Base-by-base conservation (phyloP, 2,329 filamentous ascomycete genomes). In the Sarocladium kiliense region DNA sequence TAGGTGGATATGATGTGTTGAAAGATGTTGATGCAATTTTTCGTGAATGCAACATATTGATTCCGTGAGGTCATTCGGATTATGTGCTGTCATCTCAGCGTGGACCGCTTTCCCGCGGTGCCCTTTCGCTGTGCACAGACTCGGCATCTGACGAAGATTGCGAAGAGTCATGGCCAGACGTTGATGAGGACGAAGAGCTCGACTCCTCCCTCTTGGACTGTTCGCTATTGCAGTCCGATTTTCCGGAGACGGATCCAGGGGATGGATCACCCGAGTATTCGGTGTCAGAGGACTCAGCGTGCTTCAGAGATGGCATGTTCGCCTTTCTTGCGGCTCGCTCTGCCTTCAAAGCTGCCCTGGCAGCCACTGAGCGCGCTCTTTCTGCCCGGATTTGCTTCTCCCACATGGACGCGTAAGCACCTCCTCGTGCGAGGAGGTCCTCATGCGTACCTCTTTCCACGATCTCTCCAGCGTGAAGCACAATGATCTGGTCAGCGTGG, bases 341-440 rank as follows among this genome's bases (percentile, higher is more conserved):
- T 18, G 42, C 70, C 57, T 67, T 70, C 36, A 67, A 54, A 21
- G 70, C 68, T 23, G 71, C 71, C 58, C 69, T 65, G 21, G 68
- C 64, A 47, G 71, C 71, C 27, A 64, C 68, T 44, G 68, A 64
- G 54, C 72, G 59, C 11, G 87, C 88, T 60, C 80, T 80, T 66
- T 92, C 87, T 2, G 89, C 88, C 58, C 87, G 81, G 59, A 89
- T 91, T 69, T 96, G 91, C 71, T 92, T 93, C 59, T 86, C 84
- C 91, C 91, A 96, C 84, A 96, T 92, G 58, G 85, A 86, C 11
- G 84, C 81, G 65, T 96, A 96, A 58, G 85, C 84, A 12, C 89
- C 90, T 27, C 83, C 84, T 49, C 81, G 74, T 2, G 77, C 77
- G 4, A 96, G 75, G 3, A 96, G 78, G 62, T 93, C 85, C 16